Evolutionary conservation across 768 basidiomycete species (phyloP).

Genomic region (Trichaptum fuscoviolaceum): DNA sequence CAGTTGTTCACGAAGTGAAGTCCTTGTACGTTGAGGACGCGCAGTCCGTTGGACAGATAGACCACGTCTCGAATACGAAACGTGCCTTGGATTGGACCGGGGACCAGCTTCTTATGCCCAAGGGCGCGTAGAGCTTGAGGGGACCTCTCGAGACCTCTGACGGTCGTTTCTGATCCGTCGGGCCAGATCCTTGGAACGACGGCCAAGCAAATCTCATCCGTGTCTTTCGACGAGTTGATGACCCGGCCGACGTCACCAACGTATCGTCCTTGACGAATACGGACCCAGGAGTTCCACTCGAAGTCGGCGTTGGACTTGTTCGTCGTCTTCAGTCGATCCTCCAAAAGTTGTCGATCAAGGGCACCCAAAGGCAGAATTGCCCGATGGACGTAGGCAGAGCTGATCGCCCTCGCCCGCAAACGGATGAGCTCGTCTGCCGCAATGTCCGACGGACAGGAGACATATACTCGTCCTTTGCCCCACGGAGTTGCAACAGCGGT

Average conservation of each 20-base stretch:
- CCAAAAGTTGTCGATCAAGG: neutral
- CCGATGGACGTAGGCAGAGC: neutral
- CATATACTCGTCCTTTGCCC: neutral
- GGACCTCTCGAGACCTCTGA: neutral
- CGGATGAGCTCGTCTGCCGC: neutral
- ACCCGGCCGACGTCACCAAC: neutral
- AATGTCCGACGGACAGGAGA: neutral
- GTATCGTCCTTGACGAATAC: neutral
- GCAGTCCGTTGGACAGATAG: neutral
- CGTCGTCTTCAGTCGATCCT: neutral
- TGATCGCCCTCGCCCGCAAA: neutral
- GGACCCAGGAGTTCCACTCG: neutral
- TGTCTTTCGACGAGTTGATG: neutral
- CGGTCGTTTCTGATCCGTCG: neutral
- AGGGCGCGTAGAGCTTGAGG: neutral
- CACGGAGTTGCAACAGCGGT: neutral
- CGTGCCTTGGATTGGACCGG: neutral
- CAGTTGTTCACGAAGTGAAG: neutral
- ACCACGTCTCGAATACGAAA: neutral
- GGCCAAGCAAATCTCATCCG: too few species aligned
- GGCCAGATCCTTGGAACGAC: neutral
- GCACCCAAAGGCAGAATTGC: neutral
- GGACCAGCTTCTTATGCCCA: neutral
- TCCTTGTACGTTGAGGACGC: neutral
- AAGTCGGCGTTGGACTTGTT: neutral